Conservation (phyloP, 1,284 basidiomycete genomes). For the Abortiporus biennis region DNA sequence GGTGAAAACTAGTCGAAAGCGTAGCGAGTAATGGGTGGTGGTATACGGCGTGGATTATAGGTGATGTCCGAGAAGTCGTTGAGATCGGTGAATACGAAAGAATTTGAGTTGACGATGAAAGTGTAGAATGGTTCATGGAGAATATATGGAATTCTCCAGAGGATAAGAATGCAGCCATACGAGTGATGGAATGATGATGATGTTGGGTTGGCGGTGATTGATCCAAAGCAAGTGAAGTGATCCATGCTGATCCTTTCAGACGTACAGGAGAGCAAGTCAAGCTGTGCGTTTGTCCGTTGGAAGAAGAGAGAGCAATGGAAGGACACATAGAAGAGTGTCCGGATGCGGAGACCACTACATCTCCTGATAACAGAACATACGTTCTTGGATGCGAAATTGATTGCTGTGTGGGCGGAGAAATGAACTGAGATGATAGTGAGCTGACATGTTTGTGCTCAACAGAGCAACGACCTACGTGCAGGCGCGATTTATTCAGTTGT, state of each 20-base stretch:
- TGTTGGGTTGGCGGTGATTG: conserved; percentile 50
- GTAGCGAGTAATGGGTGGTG: conserved; percentile 72
- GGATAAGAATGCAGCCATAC: conserved; percentile 57
- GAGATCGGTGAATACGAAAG: conserved; percentile 43
- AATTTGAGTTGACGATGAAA: conserved; percentile 34
- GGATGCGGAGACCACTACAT: conserved; percentile 32
- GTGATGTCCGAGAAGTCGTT: conserved; percentile 31
- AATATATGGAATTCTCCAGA: conserved; percentile 62
- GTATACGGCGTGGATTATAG: conserved; percentile 61
- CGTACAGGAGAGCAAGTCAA: conserved; percentile 24
- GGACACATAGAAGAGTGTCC: conserved; percentile 22
- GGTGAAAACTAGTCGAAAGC: conserved; percentile 56
- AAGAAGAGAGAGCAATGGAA: conserved; percentile 18
- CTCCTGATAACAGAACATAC: conserved; percentile 36
- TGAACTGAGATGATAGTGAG: too few species aligned
- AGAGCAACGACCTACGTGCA: conserved; percentile 46
- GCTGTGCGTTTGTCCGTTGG: conserved; percentile 22
- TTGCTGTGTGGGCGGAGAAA: too few species aligned
- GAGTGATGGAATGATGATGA: conserved; percentile 30
- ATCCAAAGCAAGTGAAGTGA: conserved; percentile 63
- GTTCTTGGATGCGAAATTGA: conserved; percentile 15
- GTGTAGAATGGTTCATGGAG: conserved; percentile 39
- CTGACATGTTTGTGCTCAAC: too few species aligned
- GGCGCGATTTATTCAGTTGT: not conserved
- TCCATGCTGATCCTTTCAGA: conserved; percentile 23